Evolutionary conservation across 108 stramenopile genomes (phyloP).

Genomic region (Nitzschia palea): DNA sequence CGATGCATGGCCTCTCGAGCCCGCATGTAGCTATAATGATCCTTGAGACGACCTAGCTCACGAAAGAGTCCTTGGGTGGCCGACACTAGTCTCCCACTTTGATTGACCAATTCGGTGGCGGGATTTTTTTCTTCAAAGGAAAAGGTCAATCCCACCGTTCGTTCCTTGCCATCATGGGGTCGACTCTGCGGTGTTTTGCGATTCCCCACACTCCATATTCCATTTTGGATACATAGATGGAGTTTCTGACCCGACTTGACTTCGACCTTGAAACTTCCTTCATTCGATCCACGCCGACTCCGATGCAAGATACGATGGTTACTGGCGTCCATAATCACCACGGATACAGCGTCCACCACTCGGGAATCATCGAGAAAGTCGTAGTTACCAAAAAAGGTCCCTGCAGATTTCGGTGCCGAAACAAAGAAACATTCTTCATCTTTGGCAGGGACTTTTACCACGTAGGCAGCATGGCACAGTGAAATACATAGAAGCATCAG

Average conservation of each 20-base stretch:
- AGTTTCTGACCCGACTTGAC: constrained; percentile 20
- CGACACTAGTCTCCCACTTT: constrained; percentile 6
- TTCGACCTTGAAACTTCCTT: constrained; percentile 31
- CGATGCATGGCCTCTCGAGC: constrained; percentile 57
- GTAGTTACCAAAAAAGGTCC: constrained; percentile 29
- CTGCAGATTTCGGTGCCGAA: constrained; percentile 5
- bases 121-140: constrained; percentile 23
- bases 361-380: constrained; percentile 28
- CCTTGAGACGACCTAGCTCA: constrained; percentile 16
- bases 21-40: constrained; percentile 69
- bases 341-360: constrained; percentile 14
- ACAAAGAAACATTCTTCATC: constrained; percentile 32
- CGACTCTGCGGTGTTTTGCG: not conserved
- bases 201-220: constrained; percentile 5
- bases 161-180: constrained; percentile 10
- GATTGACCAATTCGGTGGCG: constrained; percentile 9
- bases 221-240: constrained; percentile 33
- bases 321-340: constrained; percentile 19
- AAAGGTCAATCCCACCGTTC: constrained; percentile 25
- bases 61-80: constrained; percentile 4
- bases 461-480: constrained; percentile 16
- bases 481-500: not conserved
- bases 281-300: constrained; percentile 15
- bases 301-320: constrained; percentile 21
- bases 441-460: constrained; percentile 19